phyloP scores from a whole-genome alignment of 1,284 basidiomycete genomes.

The Vanrija sp. region DNA sequence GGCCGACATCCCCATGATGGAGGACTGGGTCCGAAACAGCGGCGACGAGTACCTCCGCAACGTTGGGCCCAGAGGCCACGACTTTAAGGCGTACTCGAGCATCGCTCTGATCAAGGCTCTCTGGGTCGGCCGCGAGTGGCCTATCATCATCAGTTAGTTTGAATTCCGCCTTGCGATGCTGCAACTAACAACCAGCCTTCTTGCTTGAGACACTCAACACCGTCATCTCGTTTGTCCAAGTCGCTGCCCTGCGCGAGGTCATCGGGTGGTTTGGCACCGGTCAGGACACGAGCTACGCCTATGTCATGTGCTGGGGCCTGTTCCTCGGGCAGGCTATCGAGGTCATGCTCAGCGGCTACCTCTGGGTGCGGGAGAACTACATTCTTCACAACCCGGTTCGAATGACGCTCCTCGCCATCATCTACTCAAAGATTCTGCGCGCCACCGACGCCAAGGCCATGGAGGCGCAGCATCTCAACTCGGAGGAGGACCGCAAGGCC shows the following conservation, averaged over 20 bases:
- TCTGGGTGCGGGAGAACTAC: slow-evolving; percentile 42
- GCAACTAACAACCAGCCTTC: slow-evolving; percentile 21
- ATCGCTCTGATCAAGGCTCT: slow-evolving; percentile 28
- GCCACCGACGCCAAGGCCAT: slow-evolving; percentile 41
- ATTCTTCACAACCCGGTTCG: slow-evolving; percentile 39
- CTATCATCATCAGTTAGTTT: slow-evolving; percentile 32
- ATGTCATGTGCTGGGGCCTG: slow-evolving; percentile 45
- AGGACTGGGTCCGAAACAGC: slow-evolving; percentile 29
- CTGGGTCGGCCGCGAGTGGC: slow-evolving; percentile 30
- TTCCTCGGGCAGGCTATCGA: slow-evolving; percentile 36
- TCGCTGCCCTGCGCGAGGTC: slow-evolving; percentile 39
- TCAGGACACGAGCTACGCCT: slow-evolving; percentile 35
- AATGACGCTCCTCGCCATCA: slow-evolving; percentile 37
- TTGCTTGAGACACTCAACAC: slow-evolving; percentile 30
- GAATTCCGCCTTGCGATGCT: neutral
- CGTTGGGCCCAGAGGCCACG: slow-evolving; percentile 11
- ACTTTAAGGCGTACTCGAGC: slow-evolving; percentile 16
- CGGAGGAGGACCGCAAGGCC: slow-evolving; percentile 19
- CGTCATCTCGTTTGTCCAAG: slow-evolving; percentile 30
- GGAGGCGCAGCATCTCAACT: slow-evolving; percentile 36
- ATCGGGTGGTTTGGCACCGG: slow-evolving; percentile 30
- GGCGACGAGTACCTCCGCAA: slow-evolving; percentile 6
- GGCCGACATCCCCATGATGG: slow-evolving; percentile 40
- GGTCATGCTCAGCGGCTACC: slow-evolving; percentile 26
- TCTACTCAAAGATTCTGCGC: slow-evolving; percentile 44